Evolutionary conservation across 2,329 filamentous ascomycete species (phyloP), one percentile per base, ranked within the genome.

Genomic region (Pyrenochaeta sp.): DNA sequence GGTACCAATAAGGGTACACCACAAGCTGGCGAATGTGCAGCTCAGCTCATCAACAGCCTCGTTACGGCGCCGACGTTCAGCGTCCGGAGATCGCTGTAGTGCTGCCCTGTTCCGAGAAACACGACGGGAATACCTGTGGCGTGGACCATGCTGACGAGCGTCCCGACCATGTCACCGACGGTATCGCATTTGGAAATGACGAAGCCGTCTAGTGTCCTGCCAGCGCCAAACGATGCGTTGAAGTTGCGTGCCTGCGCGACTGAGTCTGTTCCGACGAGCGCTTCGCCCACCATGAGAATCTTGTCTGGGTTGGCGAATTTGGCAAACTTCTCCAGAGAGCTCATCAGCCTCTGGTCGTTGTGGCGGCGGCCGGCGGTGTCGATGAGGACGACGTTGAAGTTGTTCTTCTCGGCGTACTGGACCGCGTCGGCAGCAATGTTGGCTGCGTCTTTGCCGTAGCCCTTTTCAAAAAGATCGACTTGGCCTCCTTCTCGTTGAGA

Each of bases 111-210:
- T 2, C 87, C 94, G 56, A 99, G 81, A 67, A 99, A 99, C 8
- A 97, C 81, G 14, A 99, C 91, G 0, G 95, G 95, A 31, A 99
- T 95, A 19, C 93, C 90, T 3, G 95, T 99, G 3, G 94, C 93
- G 74, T 97, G 93, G 26, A 99, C 93, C 78, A 99, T 93, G 69
- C 90, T 96, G 51, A 99, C 94, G 53, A 99, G 78, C 3, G 93
- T 96, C 2, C 87, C 91, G 29, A 96, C 91, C 92, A 97, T 97
- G 74, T 96, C 93, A n/a, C 94, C 95, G 24, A 99, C 95, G 0
- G 94, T 99, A 75, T 99, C 94, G 71, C 94, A 97, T 74, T 99
- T 99, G 48, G 88, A 93, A 61, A 99, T 96, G 68, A 99, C 96
- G 73, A 99, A 99, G 5, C 94, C 94, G 73, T 99, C 95, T 24